Evolutionary conservation across 2,329 filamentous ascomycete genomes (phyloP).

Genomic region (Catunica adiposa): DNA sequence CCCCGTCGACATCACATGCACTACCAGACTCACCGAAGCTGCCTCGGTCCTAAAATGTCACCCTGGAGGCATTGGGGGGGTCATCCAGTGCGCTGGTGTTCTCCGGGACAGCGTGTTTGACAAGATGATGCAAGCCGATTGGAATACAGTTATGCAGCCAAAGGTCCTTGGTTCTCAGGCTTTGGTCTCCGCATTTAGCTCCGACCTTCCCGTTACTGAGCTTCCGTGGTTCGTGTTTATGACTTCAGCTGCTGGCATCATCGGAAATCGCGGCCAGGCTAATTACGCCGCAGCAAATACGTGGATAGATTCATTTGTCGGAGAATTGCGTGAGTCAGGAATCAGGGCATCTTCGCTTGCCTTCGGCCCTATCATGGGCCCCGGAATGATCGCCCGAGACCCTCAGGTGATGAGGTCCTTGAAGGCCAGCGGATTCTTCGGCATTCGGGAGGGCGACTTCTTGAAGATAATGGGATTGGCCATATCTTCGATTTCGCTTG

Average conservation of each 20-base stretch:
- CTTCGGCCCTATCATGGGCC: constrained; percentile 36
- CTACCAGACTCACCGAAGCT: constrained; percentile 16
- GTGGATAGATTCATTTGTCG: constrained; percentile 33
- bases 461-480: constrained; percentile 31
- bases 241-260: constrained; percentile 24
- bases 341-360: constrained; percentile 33
- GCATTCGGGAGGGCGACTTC: constrained; percentile 34
- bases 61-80: constrained; percentile 20
- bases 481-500: constrained; percentile 21
- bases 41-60: constrained; percentile 16
- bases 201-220: constrained; percentile 20
- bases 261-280: constrained; percentile 40
- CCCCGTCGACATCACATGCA: constrained; percentile 29
- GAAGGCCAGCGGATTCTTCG: constrained; percentile 36
- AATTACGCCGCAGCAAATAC: constrained; percentile 41
- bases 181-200: constrained; percentile 20
- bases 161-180: constrained; percentile 28
- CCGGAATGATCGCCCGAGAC: constrained; percentile 37
- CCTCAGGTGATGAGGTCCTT: constrained; percentile 31
- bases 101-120: constrained; percentile 21
- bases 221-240: constrained; percentile 14
- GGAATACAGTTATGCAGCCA: constrained; percentile 20
- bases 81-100: constrained; percentile 25
- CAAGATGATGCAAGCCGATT: constrained; percentile 23
- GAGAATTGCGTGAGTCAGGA: constrained; percentile 21